These are phyloP conservation scores for Polychaeton citri DNA, from an alignment of 2,329 filamentous ascomycete species.

Conservation along the genomic window DNA sequence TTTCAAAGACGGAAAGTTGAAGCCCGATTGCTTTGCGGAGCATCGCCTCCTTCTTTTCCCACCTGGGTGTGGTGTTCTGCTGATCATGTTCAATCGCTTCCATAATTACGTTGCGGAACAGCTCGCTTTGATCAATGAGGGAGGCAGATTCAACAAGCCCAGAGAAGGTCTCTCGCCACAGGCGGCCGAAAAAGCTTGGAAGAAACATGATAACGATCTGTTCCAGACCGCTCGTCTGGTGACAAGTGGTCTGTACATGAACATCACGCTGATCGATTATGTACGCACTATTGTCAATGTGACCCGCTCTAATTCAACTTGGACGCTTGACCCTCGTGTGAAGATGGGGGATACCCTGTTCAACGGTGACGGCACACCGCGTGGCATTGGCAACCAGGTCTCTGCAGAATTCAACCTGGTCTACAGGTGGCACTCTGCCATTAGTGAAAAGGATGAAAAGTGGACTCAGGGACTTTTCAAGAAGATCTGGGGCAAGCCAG, in stretches of 20 bases:
- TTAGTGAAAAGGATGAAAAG: constrained; percentile 31
- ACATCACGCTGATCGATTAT: constrained; percentile 66
- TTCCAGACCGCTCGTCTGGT: constrained; percentile 70
- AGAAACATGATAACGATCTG: constrained; percentile 61
- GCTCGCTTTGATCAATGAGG: constrained; percentile 54
- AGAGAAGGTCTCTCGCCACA: constrained; percentile 23
- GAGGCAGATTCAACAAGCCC: constrained; percentile 48
- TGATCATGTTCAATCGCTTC: constrained; percentile 69
- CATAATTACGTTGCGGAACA: constrained; percentile 62
- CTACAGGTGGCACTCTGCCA: constrained; percentile 37
- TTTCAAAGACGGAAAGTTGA: constrained; percentile 57
- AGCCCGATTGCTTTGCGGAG: constrained; percentile 60
- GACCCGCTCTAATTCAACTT: constrained; percentile 56
- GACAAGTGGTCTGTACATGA: constrained; percentile 63
- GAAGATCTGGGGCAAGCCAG: constrained; percentile 13
- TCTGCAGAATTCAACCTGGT: constrained; percentile 41
- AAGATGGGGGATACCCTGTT: constrained; percentile 42
- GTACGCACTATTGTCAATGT: constrained; percentile 65
- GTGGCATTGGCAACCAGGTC: constrained; percentile 36
- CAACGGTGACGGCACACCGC: constrained; percentile 44
- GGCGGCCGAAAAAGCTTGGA: constrained; percentile 38
- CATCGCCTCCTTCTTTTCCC: constrained; percentile 58
- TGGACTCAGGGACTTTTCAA: constrained; percentile 30
- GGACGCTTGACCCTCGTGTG: constrained; percentile 31
- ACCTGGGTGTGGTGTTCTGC: constrained; percentile 54